Evolutionary conservation across 2,329 filamentous ascomycete species (phyloP).

Genomic region (Ceratocystiopsis minuta): DNA sequence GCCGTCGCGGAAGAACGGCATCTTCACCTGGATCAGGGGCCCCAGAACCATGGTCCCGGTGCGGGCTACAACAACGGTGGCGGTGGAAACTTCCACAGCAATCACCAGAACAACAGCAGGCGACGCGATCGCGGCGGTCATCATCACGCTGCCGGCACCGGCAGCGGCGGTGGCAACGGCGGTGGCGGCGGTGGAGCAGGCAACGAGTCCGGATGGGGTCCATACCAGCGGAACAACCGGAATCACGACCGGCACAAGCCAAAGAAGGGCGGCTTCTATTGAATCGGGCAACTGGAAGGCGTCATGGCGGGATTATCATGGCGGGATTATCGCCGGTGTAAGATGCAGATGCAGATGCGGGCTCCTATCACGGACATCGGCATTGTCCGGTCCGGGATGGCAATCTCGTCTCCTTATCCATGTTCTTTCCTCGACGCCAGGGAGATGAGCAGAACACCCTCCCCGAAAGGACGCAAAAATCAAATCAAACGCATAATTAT

Average conservation of each 20-base stretch:
- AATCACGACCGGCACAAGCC: slow-evolving; percentile 4
- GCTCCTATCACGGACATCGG: too few species aligned
- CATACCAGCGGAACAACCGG: slow-evolving; percentile 3
- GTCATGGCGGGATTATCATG: too few species aligned
- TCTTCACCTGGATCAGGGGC: background rate
- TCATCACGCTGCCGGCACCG: background rate
- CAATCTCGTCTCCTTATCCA: too few species aligned
- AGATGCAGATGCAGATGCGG: too few species aligned
- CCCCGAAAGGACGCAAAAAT: too few species aligned
- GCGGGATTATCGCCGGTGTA: too few species aligned
- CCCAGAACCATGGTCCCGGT: background rate
- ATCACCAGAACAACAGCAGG: background rate
- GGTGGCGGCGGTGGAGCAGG: too few species aligned
- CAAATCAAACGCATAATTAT: too few species aligned
- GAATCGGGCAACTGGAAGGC: too few species aligned
- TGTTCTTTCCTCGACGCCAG: too few species aligned
- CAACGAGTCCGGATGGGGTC: background rate
- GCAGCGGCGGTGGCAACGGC: background rate
- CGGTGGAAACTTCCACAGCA: background rate
- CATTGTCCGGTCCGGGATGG: too few species aligned
- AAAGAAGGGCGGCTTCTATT: slow-evolving; percentile 2
- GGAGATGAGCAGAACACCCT: too few species aligned
- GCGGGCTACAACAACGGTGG: background rate
- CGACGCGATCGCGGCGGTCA: slow-evolving; percentile 3
- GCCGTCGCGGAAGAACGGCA: slow-evolving; percentile 11